Evolutionary conservation across 2,329 filamentous ascomycete species (phyloP), one percentile per base, ranked within the genome.

Genomic region (Cercospora citrullina): DNA sequence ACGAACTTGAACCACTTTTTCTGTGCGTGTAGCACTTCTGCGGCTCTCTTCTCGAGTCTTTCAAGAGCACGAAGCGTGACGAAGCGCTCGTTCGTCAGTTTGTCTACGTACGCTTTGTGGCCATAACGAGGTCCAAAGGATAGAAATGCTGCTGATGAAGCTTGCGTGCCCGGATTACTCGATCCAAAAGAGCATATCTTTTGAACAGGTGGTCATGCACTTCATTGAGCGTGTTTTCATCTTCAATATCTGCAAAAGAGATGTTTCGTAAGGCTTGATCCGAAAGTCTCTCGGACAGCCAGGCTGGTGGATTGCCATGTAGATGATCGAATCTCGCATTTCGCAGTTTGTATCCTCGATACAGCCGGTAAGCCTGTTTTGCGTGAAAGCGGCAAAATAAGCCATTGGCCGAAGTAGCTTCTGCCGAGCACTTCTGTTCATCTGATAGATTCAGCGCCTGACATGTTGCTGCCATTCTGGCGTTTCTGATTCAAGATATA

Each of bases 1-100:
- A 84, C 78, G 83, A 83, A 84, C n/a, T 77, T 75, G 70, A 80
- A 84, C 83, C 84, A 85, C 68, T 83, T 81, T 72, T 83, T 79
- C 66, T 81, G 78, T 66, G 80, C 75, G 71, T 83, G 84, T 55
- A 84, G 75, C 9, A 84, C 77, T 4, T 51, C 45, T 51, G 45
- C 45, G 5, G 45, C 45, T 26, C 45, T 51, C 7, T 51, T 51
- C 45, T 51, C 45, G 45, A 51, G 45, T 4, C 45, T 14, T 51
- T 23, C 45, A 0, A 51, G 8, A 18, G 21, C 45, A 12, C 45
- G 45, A 5, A 51, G 45, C 5, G 45, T 51, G 45, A 23, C 16
- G 45, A 51, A 51, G 21, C 45, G 45, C 4, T 51, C 45, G 4
- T 51, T 51, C 45, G 45, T 51, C 14, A 51, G 21, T 21, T 51